Conservation (phyloP, 2,329 filamentous ascomycete species). For the Sarocladiaceae sp. region DNA sequence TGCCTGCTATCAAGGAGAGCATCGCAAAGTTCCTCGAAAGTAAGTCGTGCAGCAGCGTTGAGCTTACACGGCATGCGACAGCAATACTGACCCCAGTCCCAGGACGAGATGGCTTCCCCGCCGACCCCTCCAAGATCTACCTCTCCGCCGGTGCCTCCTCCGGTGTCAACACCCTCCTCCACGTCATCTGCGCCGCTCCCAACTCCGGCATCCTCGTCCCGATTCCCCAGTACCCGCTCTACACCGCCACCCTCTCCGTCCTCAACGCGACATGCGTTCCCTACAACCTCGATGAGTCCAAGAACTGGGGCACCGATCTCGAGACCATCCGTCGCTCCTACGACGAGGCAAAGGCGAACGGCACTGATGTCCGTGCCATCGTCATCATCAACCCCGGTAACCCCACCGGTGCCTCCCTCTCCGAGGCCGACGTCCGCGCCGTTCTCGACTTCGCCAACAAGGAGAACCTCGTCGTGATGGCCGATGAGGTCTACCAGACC, state of each 20-base stretch:
- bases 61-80: not conserved
- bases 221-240: constrained; percentile 96
- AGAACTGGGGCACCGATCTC: constrained; percentile 83
- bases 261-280: constrained; percentile 83
- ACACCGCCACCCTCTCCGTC: constrained; percentile 85
- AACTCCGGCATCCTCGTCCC: constrained; percentile 83
- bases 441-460: constrained; percentile 84
- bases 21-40: constrained; percentile 89
- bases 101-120: constrained; percentile 83
- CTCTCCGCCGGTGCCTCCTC: constrained; percentile 87
- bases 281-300: constrained; percentile 85
- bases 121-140: constrained; percentile 77
- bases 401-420: constrained; percentile 84
- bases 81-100: constrained; percentile 14
- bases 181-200: constrained; percentile 74
- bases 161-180: constrained; percentile 87
- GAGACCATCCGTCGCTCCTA: constrained; percentile 68
- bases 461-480: constrained; percentile 82
- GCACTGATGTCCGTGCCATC: constrained; percentile 83
- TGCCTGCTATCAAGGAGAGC: constrained; percentile 77
- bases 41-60: no score
- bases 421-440: constrained; percentile 68
- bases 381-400: constrained; percentile 99
- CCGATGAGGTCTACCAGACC: constrained; percentile 98
- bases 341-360: constrained; percentile 66